Evolutionary conservation across 345 rosid species (phyloP), one percentile per base, ranked within the genome.

Genomic region (Salix dunnii): DNA sequence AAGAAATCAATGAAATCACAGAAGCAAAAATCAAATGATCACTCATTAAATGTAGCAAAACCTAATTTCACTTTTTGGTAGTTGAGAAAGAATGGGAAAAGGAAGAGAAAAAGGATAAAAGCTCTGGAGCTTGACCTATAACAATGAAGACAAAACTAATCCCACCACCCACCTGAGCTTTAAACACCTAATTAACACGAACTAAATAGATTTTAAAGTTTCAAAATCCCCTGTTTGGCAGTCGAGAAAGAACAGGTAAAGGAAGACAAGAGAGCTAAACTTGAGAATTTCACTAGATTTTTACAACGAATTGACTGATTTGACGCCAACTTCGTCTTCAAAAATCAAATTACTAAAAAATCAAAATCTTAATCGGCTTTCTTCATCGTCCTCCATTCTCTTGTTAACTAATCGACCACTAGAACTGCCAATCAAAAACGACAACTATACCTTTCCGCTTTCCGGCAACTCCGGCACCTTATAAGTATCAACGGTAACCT

Each of bases 401-500:
- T 43, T 58, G 46, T 33, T 68, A 78, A 66, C 67, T 73, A 60
- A 60, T 69, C 33, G 48, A 28, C 21, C 31, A 51, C 49, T 70
- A 7, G 30, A 68, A 69, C 46, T 23, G 21, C 23, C 6, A 78
- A 40, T 40, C 53, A 58, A 43, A 28, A 5, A 31, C 60, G 67
- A 51, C 10, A 61, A 67, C 51, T 63, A n/a, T 86, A 89, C 98
- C 92, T 91, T 88, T 25, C 80, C 84, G 53, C 75, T 87, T 12
- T 85, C 92, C 1, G 85, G 82, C 0, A 49, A 2, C 68, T 91
- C 97, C 16, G 88, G 85, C n/a, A 91, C 94, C 76, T 88, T 85
- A 86, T 94, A 94, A 0, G 85, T 48, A 75, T 91, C 97, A 68
- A 66, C 81, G 1, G 89, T 85, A 31, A 91, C 89, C 75, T 91